A percentile compares a stretch with the other conserved stretches of the same genome.
Evolutionary conservation across 495 filamentous ascomycete genomes (phyloP).

Genomic region (Parathielavia appendiculata): DNA sequence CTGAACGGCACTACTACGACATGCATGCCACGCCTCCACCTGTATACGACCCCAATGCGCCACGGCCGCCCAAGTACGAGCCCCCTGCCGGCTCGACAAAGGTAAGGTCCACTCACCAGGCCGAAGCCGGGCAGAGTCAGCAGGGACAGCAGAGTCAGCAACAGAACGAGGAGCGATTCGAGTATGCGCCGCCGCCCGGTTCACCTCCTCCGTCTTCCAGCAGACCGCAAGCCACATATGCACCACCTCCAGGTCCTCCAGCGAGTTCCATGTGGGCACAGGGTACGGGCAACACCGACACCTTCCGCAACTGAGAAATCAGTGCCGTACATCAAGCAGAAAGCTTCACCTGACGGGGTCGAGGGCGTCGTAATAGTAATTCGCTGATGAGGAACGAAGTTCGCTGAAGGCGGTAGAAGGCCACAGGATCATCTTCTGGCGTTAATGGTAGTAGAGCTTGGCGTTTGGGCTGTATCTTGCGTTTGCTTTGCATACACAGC

Average conservation of each 20-base stretch:
- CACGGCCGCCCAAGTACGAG: slow-evolving; percentile 52
- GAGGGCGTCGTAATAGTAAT: neutral
- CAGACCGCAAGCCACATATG: slow-evolving; percentile 24
- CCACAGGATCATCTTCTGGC: neutral
- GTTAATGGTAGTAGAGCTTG: neutral
- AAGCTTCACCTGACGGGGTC: neutral
- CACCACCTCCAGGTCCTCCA: slow-evolving; percentile 32
- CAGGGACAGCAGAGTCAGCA: slow-evolving; percentile 23
- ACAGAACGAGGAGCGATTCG: slow-evolving; percentile 17
- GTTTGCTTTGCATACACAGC: slow-evolving; percentile 6
- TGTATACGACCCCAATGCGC: slow-evolving; percentile 44
- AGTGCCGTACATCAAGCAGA: neutral
- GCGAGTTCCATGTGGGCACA: slow-evolving; percentile 20
- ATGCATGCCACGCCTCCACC: slow-evolving; percentile 56
- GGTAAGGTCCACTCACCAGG: slow-evolving; percentile 50
- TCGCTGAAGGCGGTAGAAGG: neutral
- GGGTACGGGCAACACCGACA: slow-evolving; percentile 26
- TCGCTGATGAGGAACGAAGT: neutral
- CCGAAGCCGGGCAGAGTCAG: slow-evolving; percentile 22
- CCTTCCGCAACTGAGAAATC: slow-evolving; percentile 19
- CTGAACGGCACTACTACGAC: slow-evolving; percentile 36
- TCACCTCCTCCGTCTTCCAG: slow-evolving; percentile 33
- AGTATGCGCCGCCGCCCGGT: slow-evolving; percentile 43
- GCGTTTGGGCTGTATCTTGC: neutral
- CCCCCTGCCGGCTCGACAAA: slow-evolving; percentile 52